Evolutionary conservation across 2,329 filamentous ascomycete genomes (phyloP).

Genomic region (Colletotrichum acutatum): DNA sequence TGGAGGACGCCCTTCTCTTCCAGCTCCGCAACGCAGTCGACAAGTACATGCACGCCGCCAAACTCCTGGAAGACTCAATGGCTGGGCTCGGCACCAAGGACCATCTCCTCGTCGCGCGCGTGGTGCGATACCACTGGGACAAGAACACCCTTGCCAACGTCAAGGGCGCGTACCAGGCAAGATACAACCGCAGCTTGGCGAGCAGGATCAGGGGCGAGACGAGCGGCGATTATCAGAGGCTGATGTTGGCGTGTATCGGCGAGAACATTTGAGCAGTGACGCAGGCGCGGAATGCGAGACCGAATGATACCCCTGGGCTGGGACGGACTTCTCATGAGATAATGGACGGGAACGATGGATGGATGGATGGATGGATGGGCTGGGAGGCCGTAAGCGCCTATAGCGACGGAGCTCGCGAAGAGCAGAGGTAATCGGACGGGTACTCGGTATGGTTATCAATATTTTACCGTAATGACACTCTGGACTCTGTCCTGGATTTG

Average conservation of each 20-base stretch:
- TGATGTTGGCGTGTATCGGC: conserved; percentile 78
- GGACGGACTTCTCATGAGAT: conserved; percentile 1
- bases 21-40: conserved; percentile 83
- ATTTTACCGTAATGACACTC: conserved; percentile 10
- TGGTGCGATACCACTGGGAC: conserved; percentile 89
- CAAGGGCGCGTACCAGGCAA: conserved; percentile 79
- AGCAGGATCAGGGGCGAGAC: conserved; percentile 83
- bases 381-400: neutral
- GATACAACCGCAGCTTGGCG: conserved; percentile 74
- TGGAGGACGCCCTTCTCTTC: conserved; percentile 84
- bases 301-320: conserved; percentile 25
- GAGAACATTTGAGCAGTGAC: conserved; percentile 43
- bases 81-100: conserved; percentile 89
- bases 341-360: neutral
- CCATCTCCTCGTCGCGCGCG: conserved; percentile 77
- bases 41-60: conserved; percentile 85
- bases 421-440: neutral
- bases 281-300: neutral
- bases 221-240: conserved; percentile 81
- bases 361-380: neutral
- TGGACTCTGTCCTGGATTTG: neutral
- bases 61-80: conserved; percentile 88
- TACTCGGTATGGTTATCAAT: neutral
- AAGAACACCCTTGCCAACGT: conserved; percentile 78
- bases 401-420: neutral